Percentiles rank a stretch among this genome's conserved stretches.
These are phyloP conservation scores for Mallotus japonicus DNA, from an alignment of 441 rosid genomes.

Conservation along the genomic window DNA sequence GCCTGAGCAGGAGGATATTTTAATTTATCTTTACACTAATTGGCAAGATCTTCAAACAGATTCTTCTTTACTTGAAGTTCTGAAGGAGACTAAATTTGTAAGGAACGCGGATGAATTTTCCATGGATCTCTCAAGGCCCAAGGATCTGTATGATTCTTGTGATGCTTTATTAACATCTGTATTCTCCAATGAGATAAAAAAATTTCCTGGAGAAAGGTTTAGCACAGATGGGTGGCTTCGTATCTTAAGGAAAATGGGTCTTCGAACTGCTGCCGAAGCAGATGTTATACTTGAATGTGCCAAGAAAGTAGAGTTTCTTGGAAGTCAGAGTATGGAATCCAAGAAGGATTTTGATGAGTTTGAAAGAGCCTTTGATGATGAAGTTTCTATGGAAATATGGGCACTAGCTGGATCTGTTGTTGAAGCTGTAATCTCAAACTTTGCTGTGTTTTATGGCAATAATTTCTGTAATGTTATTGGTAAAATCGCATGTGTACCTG, in stretches of 20 bases:
- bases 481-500: constrained; percentile 82
- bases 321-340: constrained; percentile 55
- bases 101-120: constrained; percentile 81
- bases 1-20: constrained; percentile 79
- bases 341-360: constrained; percentile 57
- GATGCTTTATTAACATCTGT: constrained; percentile 85
- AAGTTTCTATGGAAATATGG: constrained; percentile 76
- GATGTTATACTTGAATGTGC: constrained; percentile 96
- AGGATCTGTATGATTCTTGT: constrained; percentile 87
- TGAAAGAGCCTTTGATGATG: constrained; percentile 53
- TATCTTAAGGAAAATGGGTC: constrained; percentile 83
- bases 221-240: constrained; percentile 80
- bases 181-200: constrained; percentile 82
- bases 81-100: constrained; percentile 83
- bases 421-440: constrained; percentile 78
- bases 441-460: constrained; percentile 81
- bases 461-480: constrained; percentile 80
- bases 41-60: constrained; percentile 81
- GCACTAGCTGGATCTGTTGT: constrained; percentile 86
- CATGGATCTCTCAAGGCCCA: constrained; percentile 60
- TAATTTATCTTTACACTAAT: constrained; percentile 63
- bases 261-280: constrained; percentile 71
- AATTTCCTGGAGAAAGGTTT: constrained; percentile 98
- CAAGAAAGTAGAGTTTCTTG: constrained; percentile 76
- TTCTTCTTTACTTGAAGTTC: constrained; percentile 74